Percentiles rank a stretch among this genome's conserved stretches.
These are phyloP conservation scores for Lactarius quietus DNA, from an alignment of 768 basidiomycete genomes.

Conservation along the genomic window DNA sequence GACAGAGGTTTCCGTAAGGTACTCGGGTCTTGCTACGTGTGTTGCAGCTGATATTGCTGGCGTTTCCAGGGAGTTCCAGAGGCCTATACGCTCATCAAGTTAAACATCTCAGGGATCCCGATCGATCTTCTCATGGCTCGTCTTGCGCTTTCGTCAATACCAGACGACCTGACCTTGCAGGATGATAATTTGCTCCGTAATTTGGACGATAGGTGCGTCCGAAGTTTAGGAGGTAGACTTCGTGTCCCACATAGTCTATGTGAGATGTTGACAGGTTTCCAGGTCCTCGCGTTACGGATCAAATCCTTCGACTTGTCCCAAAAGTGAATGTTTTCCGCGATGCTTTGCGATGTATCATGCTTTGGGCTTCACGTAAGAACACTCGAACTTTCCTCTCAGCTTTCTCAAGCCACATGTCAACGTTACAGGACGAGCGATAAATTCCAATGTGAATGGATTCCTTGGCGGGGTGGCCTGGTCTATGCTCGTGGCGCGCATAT, in stretches of 20 bases:
- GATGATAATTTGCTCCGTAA: slow-evolving; percentile 91
- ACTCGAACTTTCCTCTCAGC: not conserved
- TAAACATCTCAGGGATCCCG: slow-evolving; percentile 87
- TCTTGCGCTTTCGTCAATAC: slow-evolving; percentile 80
- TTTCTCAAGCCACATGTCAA: slow-evolving; percentile 5
- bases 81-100: slow-evolving; percentile 93
- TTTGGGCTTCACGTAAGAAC: slow-evolving; percentile 91
- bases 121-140: slow-evolving; percentile 94
- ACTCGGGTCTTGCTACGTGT: not conserved
- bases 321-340: slow-evolving; percentile 93
- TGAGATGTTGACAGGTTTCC: slow-evolving; percentile 14
- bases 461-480: slow-evolving; percentile 99
- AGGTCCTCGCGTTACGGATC: slow-evolving; percentile 96
- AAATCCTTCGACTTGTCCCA: slow-evolving; percentile 92
- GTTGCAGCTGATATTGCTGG: not conserved
- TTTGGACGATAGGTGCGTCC: slow-evolving; percentile 89
- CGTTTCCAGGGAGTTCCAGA: slow-evolving; percentile 81
- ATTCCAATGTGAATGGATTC: slow-evolving; percentile 97
- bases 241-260: not conserved
- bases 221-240: slow-evolving; percentile 81
- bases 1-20: slow-evolving; percentile 75
- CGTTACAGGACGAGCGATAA: slow-evolving; percentile 81
- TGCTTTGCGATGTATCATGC: slow-evolving; percentile 90
- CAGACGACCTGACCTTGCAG: slow-evolving; percentile 83
- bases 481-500: slow-evolving; percentile 97